These are phyloP conservation scores for Melanomma pulvis-pyrius DNA, from an alignment of 495 filamentous ascomycete genomes.

Conservation along the genomic window DNA sequence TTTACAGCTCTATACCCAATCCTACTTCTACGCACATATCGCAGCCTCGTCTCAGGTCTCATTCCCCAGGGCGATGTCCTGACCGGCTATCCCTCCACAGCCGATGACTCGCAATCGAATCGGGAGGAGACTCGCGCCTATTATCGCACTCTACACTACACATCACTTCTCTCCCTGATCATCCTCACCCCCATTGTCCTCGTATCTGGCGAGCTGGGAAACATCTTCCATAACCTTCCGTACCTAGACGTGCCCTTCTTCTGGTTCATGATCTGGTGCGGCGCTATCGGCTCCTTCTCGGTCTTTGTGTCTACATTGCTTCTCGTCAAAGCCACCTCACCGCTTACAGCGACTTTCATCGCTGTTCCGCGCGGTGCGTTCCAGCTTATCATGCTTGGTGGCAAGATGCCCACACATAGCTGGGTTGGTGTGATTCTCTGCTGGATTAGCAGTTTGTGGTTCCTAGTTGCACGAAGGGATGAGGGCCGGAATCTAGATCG, in stretches of 20 bases:
- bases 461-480: conserved; percentile 48
- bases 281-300: conserved; percentile 45
- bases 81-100: conserved; percentile 25
- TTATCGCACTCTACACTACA: conserved; percentile 55
- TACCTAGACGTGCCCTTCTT: conserved; percentile 56
- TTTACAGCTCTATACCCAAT: conserved; percentile 57
- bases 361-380: conserved; percentile 47
- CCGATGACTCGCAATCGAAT: conserved; percentile 27
- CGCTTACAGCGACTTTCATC: conserved; percentile 49
- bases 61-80: conserved; percentile 39
- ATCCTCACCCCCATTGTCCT: conserved; percentile 53
- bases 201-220: conserved; percentile 51
- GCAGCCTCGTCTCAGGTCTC: conserved; percentile 40
- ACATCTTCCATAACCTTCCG: conserved; percentile 55
- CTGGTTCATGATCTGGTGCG: conserved; percentile 50
- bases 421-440: conserved; percentile 54
- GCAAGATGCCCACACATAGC: conserved; percentile 44
- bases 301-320: conserved; percentile 49
- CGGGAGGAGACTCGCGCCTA: conserved; percentile 52
- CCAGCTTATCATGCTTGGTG: conserved; percentile 47
- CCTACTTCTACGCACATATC: conserved; percentile 52
- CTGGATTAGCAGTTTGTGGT: conserved; percentile 54
- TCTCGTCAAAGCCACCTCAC: conserved; percentile 49
- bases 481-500: conserved; percentile 47
- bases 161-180: conserved; percentile 52